Percentiles rank a stretch among this genome's conserved stretches.
These are phyloP conservation scores for Casuarina cunninghamiana DNA, from an alignment of 306 rosid species.

Conservation along the genomic window DNA sequence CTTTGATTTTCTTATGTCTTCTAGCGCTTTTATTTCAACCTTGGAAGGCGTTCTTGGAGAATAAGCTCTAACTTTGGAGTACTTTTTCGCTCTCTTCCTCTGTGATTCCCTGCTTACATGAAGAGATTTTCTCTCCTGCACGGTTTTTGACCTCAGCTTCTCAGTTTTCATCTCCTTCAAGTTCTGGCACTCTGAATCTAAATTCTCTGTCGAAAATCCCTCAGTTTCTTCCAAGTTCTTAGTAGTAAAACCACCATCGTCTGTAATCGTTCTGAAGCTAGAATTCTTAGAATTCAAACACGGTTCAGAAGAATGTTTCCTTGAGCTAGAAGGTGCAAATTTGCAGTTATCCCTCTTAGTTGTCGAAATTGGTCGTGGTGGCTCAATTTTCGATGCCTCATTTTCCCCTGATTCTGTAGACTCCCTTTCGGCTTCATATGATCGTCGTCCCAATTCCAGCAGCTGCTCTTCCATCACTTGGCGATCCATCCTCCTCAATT, in stretches of 20 bases:
- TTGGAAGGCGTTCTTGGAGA: conserved; percentile 72
- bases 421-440: conserved; percentile 34
- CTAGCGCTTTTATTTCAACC: conserved; percentile 69
- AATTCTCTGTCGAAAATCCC: conserved; percentile 14
- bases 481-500: conserved; percentile 27
- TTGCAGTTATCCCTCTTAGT: conserved; percentile 19
- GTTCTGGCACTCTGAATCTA: conserved; percentile 31
- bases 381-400: conserved; percentile 33
- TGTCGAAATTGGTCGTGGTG: conserved; percentile 44
- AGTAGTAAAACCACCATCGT: conserved; percentile 24
- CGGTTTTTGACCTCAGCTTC: conserved; percentile 47
- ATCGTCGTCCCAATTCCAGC: conserved; percentile 37
- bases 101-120: conserved; percentile 59
- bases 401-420: conserved; percentile 34
- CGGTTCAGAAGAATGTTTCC: conserved; percentile 32
- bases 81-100: conserved; percentile 52
- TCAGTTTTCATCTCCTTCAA: conserved; percentile 40
- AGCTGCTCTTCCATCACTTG: conserved; percentile 32
- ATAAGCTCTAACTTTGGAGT: conserved; percentile 48
- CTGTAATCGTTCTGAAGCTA: conserved; percentile 33
- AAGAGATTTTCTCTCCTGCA: conserved; percentile 50
- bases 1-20: conserved; percentile 67
- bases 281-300: conserved; percentile 31
- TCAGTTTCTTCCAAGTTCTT: conserved; percentile 26
- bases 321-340: conserved; percentile 25